Evolutionary conservation across 2,329 filamentous ascomycete species (phyloP).

Genomic region (Fusarium heterosporum): DNA sequence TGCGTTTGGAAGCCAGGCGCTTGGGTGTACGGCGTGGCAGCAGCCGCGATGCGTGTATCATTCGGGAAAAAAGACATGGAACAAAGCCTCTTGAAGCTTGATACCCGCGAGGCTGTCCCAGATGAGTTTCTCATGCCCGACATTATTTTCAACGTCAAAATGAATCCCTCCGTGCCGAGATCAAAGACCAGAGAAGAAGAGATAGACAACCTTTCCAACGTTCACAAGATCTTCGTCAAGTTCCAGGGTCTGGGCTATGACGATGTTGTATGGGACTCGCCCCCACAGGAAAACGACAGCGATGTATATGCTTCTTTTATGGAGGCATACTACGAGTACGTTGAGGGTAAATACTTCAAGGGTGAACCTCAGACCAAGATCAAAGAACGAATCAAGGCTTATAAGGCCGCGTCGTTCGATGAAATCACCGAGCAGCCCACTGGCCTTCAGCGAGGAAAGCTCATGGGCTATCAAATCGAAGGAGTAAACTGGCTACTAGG

Average conservation of each 20-base stretch:
- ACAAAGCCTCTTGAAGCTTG: slow-evolving; percentile 71
- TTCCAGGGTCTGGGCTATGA: slow-evolving; percentile 94
- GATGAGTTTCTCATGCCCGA: slow-evolving; percentile 88
- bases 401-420: slow-evolving; percentile 74
- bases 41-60: slow-evolving; percentile 72
- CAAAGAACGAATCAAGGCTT: slow-evolving; percentile 74
- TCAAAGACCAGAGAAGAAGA: slow-evolving; percentile 75
- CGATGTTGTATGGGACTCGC: slow-evolving; percentile 89
- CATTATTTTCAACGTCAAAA: slow-evolving; percentile 85
- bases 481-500: slow-evolving; percentile 96
- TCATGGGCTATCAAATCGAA: slow-evolving; percentile 95
- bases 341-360: slow-evolving; percentile 79
- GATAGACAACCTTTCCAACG: slow-evolving; percentile 75
- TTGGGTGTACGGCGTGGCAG: slow-evolving; percentile 84
- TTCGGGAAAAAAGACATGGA: slow-evolving; percentile 79
- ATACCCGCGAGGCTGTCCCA: slow-evolving; percentile 81
- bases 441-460: slow-evolving; percentile 78
- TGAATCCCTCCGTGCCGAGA: slow-evolving; percentile 58
- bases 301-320: slow-evolving; percentile 83
- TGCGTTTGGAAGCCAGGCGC: slow-evolving; percentile 88
- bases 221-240: slow-evolving; percentile 84
- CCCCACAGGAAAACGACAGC: slow-evolving; percentile 72
- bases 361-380: slow-evolving; percentile 68
- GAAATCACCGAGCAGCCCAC: slow-evolving; percentile 79
- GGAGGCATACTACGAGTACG: slow-evolving; percentile 86